Base-by-base conservation (phyloP, 2,329 filamentous ascomycete genomes). In the Paramyrothecium roridum region DNA sequence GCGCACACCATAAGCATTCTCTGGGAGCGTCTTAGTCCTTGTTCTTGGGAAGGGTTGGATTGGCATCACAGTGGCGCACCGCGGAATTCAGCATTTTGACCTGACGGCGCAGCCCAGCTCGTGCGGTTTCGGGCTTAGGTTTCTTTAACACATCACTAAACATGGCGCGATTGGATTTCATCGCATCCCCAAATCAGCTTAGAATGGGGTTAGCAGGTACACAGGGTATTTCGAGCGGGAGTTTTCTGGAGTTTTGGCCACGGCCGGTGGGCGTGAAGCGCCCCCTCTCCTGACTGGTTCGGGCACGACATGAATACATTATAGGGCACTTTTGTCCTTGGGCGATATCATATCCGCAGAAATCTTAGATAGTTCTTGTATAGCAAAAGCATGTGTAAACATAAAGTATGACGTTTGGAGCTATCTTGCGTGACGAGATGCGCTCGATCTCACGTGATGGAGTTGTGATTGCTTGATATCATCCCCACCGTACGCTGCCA, bases 1-100 rank as follows among this genome's bases (percentile, higher is more conserved):
- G 80, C 81, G 75, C 70, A 69, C 76, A 50, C 75, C 72, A 53
- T 82, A 54, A 62, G 21, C 26, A 17, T 45, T 19, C 16, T 13
- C 4, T 30, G 26, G 26, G 26, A 30, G 10, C 26, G n/a, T n/a
- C 26, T 10, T 6, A 30, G 26, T 30, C 26, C 6, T 10, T 6
- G 26, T 30, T 30, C 26, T 30, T 10, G 10, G 26, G 26, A 10
- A 30, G 4, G 26, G 26, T 30, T 30, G 26, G 26, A 30, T 30
- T 30, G 26, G 26, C 26, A 30, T n/a, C 47, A 4, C 21, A 26
- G 17, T 13, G 37, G 37, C n/a, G 37, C 37, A 17, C n/a, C 37
- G 37, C n/a, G 37, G 13, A 6, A 8, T 43, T 19, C 13, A 19
- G n/a, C 37, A 43, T 43, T 43, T 43, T 19, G 4, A 7, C 16